Conservation (phyloP, 2,329 filamentous ascomycete species). For the Fusarium sambucinum region DNA sequence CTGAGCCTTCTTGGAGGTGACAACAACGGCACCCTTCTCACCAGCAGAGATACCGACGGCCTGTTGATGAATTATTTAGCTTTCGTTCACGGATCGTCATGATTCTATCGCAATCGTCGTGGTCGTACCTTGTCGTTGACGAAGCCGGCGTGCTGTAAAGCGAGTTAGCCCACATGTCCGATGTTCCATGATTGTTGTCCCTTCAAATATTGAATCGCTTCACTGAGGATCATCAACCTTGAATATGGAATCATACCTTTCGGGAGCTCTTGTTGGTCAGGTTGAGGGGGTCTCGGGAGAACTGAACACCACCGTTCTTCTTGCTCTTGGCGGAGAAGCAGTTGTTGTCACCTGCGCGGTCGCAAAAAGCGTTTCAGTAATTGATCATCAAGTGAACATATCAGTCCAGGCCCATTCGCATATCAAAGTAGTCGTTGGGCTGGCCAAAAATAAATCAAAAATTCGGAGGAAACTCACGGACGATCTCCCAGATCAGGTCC, state of each 20-base stretch:
- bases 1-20: constrained; percentile 87
- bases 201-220: constrained; percentile 9
- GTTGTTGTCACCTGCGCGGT: constrained; percentile 80
- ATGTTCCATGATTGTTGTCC: not conserved
- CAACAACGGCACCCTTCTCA: constrained; percentile 82
- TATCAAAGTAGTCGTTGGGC: constrained; percentile 12
- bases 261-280: constrained; percentile 89
- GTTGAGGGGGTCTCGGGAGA: constrained; percentile 96
- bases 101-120: constrained; percentile 27
- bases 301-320: constrained; percentile 81
- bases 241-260: constrained; percentile 72
- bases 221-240: constrained; percentile 1
- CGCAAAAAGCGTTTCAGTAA: constrained; percentile 43
- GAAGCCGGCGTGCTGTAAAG: constrained; percentile 83
- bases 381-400: constrained; percentile 21
- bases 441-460: constrained; percentile 5
- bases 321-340: constrained; percentile 93
- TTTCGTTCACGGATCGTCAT: constrained; percentile 28
- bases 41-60: constrained; percentile 82
- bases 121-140: constrained; percentile 87
- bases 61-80: constrained; percentile 59
- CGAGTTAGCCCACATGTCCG: constrained; percentile 52
- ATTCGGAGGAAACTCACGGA: constrained; percentile 78
- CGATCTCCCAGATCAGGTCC: constrained; percentile 94
- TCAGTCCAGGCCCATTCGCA: constrained; percentile 16